phyloP scores from a whole-genome alignment of 139 green algal species.

The Micromonas commoda region DNA sequence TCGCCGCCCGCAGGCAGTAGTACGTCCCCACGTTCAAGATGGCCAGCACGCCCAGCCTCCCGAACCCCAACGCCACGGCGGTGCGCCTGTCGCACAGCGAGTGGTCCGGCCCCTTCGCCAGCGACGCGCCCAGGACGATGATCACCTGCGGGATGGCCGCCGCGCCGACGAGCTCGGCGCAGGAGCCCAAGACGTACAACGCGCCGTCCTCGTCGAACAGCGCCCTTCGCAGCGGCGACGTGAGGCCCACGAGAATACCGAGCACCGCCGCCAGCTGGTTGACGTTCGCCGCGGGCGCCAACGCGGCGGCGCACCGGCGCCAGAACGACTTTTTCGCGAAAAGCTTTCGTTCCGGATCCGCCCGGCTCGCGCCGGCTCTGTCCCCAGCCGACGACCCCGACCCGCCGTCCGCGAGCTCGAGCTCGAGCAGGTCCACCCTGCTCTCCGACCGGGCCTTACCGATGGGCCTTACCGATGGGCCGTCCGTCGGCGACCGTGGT shows the following conservation, averaged over 20 bases:
- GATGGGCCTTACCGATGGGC: too few relatives aligned
- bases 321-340: too few relatives aligned
- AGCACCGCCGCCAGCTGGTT: background rate
- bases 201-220: constrained; percentile 9
- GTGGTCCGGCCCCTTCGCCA: constrained; percentile 11
- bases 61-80: background rate
- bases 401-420: too few relatives aligned
- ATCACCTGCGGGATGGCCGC: constrained; percentile 8
- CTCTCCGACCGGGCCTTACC: too few relatives aligned
- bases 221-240: background rate
- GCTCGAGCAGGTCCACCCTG: too few relatives aligned
- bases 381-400: background rate
- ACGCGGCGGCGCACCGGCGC: too few relatives aligned
- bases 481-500: too few relatives aligned
- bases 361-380: too few relatives aligned
- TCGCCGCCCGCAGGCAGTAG: background rate
- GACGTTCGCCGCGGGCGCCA: background rate
- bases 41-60: background rate
- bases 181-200: background rate
- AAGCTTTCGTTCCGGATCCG: too few relatives aligned
- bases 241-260: background rate
- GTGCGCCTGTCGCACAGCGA: background rate
- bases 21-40: background rate
- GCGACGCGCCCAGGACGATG: background rate
- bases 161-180: background rate